Evolutionary conservation across 2,329 filamentous ascomycete genomes (phyloP).

Genomic region (Colletotrichum camelliae): DNA sequence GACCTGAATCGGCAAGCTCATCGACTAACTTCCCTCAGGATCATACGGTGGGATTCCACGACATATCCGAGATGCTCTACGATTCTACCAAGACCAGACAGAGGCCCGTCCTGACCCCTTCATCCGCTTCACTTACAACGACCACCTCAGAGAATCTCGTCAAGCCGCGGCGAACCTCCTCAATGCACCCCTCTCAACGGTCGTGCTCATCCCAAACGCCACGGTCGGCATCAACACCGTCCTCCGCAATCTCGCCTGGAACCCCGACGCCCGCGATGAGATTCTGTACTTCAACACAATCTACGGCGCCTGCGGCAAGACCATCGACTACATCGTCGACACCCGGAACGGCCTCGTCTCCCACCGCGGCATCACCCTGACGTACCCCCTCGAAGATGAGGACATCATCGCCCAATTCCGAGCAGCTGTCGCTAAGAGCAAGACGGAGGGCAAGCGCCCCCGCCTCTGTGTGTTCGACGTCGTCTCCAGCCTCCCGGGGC

Average conservation of each 20-base stretch:
- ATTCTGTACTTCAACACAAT: conserved; percentile 81
- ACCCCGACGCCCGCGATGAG: conserved; percentile 74
- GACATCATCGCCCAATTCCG: conserved; percentile 68
- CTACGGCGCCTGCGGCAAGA: conserved; percentile 80
- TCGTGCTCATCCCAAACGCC: conserved; percentile 84
- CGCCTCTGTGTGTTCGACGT: conserved; percentile 80
- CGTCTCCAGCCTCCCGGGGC: conserved; percentile 77
- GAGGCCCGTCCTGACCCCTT: conserved; percentile 79
- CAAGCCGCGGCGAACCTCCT: conserved; percentile 69
- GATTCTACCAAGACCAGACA: conserved; percentile 67
- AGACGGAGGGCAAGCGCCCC: conserved; percentile 63
- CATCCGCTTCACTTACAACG: conserved; percentile 71
- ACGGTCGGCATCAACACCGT: conserved; percentile 81
- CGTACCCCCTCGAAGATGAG: conserved; percentile 74
- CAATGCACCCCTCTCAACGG: conserved; percentile 66
- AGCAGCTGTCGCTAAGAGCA: conserved; percentile 57
- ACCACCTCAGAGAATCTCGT: conserved; percentile 68
- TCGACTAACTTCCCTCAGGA: conserved; percentile 46
- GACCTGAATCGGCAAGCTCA: conserved; percentile 7
- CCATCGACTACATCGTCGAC: conserved; percentile 74
- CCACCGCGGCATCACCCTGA: conserved; percentile 61
- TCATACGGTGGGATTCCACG: conserved; percentile 82
- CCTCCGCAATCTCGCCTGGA: conserved; percentile 75
- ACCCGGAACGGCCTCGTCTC: conserved; percentile 53
- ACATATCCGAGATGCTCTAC: conserved; percentile 63